Base-by-base conservation (phyloP, 345 rosid genomes). In the Salix udensis region DNA sequence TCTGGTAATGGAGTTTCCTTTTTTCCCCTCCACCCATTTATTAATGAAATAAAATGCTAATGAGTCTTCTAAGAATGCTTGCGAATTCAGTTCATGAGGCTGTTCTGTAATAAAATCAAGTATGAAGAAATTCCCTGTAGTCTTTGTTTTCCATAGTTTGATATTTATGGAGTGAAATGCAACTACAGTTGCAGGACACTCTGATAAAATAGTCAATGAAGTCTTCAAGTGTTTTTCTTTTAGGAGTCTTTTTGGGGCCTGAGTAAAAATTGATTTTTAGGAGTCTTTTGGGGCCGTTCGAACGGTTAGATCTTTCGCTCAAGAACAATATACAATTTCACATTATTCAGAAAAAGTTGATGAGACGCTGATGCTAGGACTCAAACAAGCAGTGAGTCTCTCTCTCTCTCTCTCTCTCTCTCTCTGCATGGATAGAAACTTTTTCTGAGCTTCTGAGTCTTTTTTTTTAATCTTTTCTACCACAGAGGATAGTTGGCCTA, bases 221-320 rank as follows among this genome's bases (percentile, higher is more conserved):
- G 37, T 36, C 37, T 12, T 19, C 13, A 5, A 5, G 26, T 61
- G 8, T 9, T 61, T 61, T 7, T n/a, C 23, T 23, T 10, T 24
- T 36, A 36, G 98, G 98, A 95, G 87, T 89, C 97, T n/a, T 77
- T 93, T 95, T 86, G 98, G 98, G 23, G 97, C 98, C 67, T n/a
- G n/a, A n/a, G n/a, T n/a, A n/a, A n/a, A n/a, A n/a, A n/a, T n/a
- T n/a, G n/a, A n/a, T n/a, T 23, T 10, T 24, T 36, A 36, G 98
- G 98, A 95, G 87, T 89, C 97, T 77, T 93, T 95, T 86, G 98
- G 98, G 23, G 97, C 98, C 67, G 84, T 93, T 80, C 90, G 97
- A 75, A 95, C 98, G 0, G 97, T 95, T 66, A 88, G 98, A 84
- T 90, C 97, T 77, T 93, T 95, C 81, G 97, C 98, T 19, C 94